Percentiles rank a stretch among this genome's conserved stretches.
phyloP scores from a whole-genome alignment of 805 yeast genomes.

The Wickerhamiella alocasiicola region DNA sequence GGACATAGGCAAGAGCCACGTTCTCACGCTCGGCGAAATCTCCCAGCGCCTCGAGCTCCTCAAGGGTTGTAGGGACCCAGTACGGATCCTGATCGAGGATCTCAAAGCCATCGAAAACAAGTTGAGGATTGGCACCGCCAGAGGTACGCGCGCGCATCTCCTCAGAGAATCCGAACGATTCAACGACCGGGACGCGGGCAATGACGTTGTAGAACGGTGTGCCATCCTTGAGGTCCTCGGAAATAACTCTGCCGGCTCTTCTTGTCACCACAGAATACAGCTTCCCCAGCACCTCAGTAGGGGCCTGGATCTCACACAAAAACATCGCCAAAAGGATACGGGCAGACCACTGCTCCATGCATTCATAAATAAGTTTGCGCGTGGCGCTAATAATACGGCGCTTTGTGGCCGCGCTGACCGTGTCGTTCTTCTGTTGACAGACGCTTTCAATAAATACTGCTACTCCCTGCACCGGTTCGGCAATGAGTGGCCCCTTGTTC shows the following conservation, averaged over 20 bases:
- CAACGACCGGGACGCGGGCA: slow-evolving; percentile 82
- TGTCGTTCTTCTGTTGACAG: slow-evolving; percentile 20
- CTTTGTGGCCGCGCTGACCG: slow-evolving; percentile 27
- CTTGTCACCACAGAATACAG: slow-evolving; percentile 89
- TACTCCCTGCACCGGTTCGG: slow-evolving; percentile 80
- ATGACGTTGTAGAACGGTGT: slow-evolving; percentile 86
- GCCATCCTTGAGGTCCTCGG: slow-evolving; percentile 97
- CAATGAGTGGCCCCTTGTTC: slow-evolving; percentile 74
- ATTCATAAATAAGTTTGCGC: slow-evolving; percentile 58
- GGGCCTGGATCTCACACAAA: slow-evolving; percentile 87
- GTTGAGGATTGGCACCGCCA: slow-evolving; percentile 95
- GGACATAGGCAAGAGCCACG: slow-evolving; percentile 78
- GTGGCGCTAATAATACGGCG: slow-evolving; percentile 67
- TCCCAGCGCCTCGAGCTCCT: slow-evolving; percentile 87
- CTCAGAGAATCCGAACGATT: slow-evolving; percentile 93
- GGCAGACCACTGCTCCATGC: slow-evolving; percentile 73
- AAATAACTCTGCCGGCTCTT: slow-evolving; percentile 69
- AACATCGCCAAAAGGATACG: slow-evolving; percentile 87
- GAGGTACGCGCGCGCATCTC: slow-evolving; percentile 87
- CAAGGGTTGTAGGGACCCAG: slow-evolving; percentile 98
- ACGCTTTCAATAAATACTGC: slow-evolving; percentile 18
- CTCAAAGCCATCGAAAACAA: slow-evolving; percentile 81
- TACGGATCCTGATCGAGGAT: slow-evolving; percentile 85
- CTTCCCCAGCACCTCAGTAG: slow-evolving; percentile 87
- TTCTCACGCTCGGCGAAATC: slow-evolving; percentile 87